Evolutionary conservation across 164 flowering plant species (phyloP).

Genomic region (Sextonia rubra): DNA sequence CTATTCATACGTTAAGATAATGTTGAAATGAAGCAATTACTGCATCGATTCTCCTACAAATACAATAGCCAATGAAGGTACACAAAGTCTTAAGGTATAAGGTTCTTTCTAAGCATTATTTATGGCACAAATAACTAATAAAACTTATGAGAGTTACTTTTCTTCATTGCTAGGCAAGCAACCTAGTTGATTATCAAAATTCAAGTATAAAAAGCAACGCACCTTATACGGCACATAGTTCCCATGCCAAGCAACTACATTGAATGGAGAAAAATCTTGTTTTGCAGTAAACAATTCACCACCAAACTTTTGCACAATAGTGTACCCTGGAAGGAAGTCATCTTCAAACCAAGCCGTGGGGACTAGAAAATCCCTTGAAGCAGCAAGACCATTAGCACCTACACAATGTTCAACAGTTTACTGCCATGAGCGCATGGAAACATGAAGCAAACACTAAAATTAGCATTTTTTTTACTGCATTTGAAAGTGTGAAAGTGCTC

Average conservation of each 20-base stretch:
- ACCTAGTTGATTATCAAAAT: not conserved
- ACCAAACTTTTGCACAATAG: conserved; percentile 82
- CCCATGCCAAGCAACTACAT: conserved; percentile 99
- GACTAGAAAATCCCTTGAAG: conserved; percentile 82
- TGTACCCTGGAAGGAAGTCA: conserved; percentile 48
- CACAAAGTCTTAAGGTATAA: too few species aligned
- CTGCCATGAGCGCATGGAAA: not conserved
- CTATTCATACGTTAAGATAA: not conserved
- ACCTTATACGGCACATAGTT: conserved; percentile 96
- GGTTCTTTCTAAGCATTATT: not conserved
- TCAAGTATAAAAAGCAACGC: not conserved
- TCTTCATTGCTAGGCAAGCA: not conserved
- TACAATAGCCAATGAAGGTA: not conserved
- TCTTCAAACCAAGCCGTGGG: conserved; percentile 87
- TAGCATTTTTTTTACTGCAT: not conserved
- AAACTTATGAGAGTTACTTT: not conserved
- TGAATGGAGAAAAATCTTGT: conserved; percentile 97
- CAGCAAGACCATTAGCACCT: conserved; percentile 99
- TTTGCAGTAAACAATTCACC: conserved; percentile 88
- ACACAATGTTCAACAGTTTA: conserved; percentile 3
- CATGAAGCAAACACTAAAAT: not conserved
- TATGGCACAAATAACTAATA: not conserved
- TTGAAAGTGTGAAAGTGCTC: not conserved
- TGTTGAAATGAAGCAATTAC: not conserved
- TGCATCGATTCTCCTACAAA: not conserved